Conservation (phyloP, 1,284 basidiomycete genomes). For the Irpex lacteus region DNA sequence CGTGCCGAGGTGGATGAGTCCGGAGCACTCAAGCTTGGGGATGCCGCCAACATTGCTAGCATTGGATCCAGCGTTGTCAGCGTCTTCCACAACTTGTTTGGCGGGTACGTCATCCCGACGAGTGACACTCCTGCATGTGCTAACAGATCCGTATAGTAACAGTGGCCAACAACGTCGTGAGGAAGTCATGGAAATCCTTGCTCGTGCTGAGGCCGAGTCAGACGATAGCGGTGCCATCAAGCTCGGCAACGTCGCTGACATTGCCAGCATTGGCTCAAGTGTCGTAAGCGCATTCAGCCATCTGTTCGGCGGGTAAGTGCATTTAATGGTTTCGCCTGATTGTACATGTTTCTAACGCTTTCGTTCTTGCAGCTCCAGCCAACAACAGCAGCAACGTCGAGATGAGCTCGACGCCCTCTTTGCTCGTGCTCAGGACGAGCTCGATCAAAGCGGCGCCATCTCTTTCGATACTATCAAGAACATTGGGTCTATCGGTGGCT, state of each 20-base stretch:
- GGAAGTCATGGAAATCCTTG: too few species aligned
- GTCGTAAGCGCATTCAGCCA: not conserved
- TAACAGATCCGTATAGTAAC: too few species aligned
- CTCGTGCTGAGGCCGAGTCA: not conserved
- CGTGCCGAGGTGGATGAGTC: not conserved
- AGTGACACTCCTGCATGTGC: too few species aligned
- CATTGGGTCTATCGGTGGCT: not conserved
- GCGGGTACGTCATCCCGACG: not conserved
- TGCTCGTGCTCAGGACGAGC: constrained; percentile 1
- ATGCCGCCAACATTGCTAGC: not conserved
- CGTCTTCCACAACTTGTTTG: not conserved
- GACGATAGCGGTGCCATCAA: constrained; percentile 7
- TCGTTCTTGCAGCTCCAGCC: not conserved
- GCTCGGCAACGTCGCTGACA: not conserved
- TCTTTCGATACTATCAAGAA: not conserved
- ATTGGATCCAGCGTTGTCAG: constrained; percentile 2
- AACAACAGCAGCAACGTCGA: not conserved
- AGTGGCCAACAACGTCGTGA: not conserved
- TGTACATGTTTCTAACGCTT: not conserved
- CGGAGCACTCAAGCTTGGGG: constrained; percentile 4
- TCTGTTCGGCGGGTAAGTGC: not conserved
- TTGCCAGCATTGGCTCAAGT: not conserved
- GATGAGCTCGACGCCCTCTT: not conserved
- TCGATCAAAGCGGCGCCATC: not conserved
- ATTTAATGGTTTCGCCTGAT: too few species aligned